phyloP scores from a whole-genome alignment of 2,329 filamentous ascomycete genomes.

The Pseudonectria foliicola region DNA sequence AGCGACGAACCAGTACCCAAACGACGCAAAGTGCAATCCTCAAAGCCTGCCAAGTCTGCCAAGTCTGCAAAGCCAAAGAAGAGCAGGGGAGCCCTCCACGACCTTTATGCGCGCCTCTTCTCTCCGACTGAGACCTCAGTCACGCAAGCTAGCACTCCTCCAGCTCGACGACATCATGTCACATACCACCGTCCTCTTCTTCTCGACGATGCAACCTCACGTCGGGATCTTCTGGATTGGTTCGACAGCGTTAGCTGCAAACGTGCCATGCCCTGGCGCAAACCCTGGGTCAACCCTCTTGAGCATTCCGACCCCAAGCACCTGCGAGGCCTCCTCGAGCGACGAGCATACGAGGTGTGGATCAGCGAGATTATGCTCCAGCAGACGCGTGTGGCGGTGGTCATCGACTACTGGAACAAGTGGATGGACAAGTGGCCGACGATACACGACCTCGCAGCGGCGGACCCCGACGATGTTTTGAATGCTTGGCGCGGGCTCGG shows the following conservation, averaged over 20 bases:
- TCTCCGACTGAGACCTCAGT: constrained; percentile 2
- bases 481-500: constrained; percentile 54
- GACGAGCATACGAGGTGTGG: constrained; percentile 58
- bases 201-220: constrained; percentile 30
- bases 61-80: constrained; percentile 11
- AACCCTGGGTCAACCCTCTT: constrained; percentile 45
- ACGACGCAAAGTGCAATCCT: too few species aligned
- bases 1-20: too few species aligned
- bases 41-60: too few species aligned
- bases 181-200: constrained; percentile 45
- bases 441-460: constrained; percentile 47
- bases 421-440: constrained; percentile 58
- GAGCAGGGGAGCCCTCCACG: constrained; percentile 5
- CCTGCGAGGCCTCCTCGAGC: constrained; percentile 39
- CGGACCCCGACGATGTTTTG: constrained; percentile 48
- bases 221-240: constrained; percentile 39
- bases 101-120: constrained; percentile 14
- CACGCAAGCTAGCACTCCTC: constrained; percentile 10
- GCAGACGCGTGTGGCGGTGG: constrained; percentile 55
- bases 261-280: constrained; percentile 54
- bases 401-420: constrained; percentile 55
- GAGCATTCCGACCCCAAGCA: constrained; percentile 19
- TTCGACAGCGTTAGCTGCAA: constrained; percentile 40
- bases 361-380: constrained; percentile 63
- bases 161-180: constrained; percentile 26